Evolutionary conservation across 768 basidiomycete genomes (phyloP).

Genomic region (Favolaschia claudopus): DNA sequence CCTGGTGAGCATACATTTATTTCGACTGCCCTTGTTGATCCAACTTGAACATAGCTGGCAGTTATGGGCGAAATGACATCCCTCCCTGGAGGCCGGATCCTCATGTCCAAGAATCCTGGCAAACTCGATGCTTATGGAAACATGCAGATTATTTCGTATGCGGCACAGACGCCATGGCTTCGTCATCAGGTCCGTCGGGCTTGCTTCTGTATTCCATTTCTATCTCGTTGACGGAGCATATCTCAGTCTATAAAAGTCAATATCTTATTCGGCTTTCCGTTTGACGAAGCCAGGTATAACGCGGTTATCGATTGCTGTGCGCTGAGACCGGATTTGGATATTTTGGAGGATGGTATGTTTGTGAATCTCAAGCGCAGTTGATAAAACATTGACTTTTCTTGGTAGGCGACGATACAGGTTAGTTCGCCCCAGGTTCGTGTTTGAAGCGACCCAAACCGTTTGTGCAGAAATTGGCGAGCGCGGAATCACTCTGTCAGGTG

Average conservation of each 20-base stretch:
- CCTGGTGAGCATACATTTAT: conserved; percentile 50
- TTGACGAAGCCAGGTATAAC: conserved; percentile 76
- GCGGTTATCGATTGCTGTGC: conserved; percentile 87
- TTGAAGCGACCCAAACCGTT: no score
- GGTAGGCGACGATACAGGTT: no score
- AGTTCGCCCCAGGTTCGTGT: no score
- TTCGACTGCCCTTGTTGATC: background rate
- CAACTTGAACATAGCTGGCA: no score
- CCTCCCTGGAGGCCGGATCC: conserved; percentile 55
- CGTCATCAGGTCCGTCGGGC: conserved; percentile 52
- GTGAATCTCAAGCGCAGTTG: no score
- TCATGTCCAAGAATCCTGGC: conserved; percentile 69
- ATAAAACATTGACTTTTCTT: no score
- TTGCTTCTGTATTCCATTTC: background rate
- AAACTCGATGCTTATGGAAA: conserved; percentile 66
- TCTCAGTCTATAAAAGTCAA: conserved; percentile 70
- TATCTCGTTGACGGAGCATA: background rate
- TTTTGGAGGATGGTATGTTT: conserved; percentile 92
- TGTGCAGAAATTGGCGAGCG: conserved; percentile 86
- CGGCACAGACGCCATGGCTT: conserved; percentile 79
- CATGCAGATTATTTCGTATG: conserved; percentile 73
- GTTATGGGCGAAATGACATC: conserved; percentile 76
- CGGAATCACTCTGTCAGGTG: conserved; percentile 76
- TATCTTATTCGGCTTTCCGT: conserved; percentile 79
- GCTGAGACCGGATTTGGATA: conserved; percentile 77